Percentiles rank a stretch among this genome's conserved stretches.
Evolutionary conservation across 495 filamentous ascomycete genomes (phyloP).

Genomic region (Podospora tetraspora): DNA sequence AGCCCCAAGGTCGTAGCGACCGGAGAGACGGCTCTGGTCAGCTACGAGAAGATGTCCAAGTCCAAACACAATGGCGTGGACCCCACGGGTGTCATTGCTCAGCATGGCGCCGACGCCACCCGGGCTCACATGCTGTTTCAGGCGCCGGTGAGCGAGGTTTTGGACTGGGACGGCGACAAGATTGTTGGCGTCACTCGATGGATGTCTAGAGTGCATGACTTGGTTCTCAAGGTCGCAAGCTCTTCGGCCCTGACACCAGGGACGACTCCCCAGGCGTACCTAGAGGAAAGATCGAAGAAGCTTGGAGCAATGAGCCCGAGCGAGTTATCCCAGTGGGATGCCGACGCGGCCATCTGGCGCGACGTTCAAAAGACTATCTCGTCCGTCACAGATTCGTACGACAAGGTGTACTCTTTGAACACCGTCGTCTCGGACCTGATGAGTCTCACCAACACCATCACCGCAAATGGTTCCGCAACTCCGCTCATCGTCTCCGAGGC

Average conservation of each 20-base stretch:
- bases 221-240: slow-evolving; percentile 39
- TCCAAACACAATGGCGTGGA: slow-evolving; percentile 93
- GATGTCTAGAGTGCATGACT: slow-evolving; percentile 60
- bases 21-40: slow-evolving; percentile 51
- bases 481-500: slow-evolving; percentile 30
- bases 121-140: slow-evolving; percentile 84
- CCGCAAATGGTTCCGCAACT: slow-evolving; percentile 21
- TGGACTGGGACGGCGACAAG: slow-evolving; percentile 84
- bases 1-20: slow-evolving; percentile 57
- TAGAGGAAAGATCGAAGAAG: slow-evolving; percentile 19
- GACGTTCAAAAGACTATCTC: slow-evolving; percentile 59
- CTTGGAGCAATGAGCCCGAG: slow-evolving; percentile 17
- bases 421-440: slow-evolving; percentile 78
- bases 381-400: slow-evolving; percentile 63
- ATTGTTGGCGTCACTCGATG: slow-evolving; percentile 77
- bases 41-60: slow-evolving; percentile 94
- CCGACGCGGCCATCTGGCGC: slow-evolving; percentile 55
- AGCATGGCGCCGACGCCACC: slow-evolving; percentile 77
- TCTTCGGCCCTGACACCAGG: background rate
- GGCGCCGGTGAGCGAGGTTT: slow-evolving; percentile 71
- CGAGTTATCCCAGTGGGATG: slow-evolving; percentile 34
- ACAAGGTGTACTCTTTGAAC: slow-evolving; percentile 68
- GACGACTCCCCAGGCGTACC: slow-evolving; percentile 22
- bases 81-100: slow-evolving; percentile 60
- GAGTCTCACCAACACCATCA: slow-evolving; percentile 64